Evolutionary conservation across 805 yeast genomes (phyloP).

Genomic region (Metschnikowia reukaufii): DNA sequence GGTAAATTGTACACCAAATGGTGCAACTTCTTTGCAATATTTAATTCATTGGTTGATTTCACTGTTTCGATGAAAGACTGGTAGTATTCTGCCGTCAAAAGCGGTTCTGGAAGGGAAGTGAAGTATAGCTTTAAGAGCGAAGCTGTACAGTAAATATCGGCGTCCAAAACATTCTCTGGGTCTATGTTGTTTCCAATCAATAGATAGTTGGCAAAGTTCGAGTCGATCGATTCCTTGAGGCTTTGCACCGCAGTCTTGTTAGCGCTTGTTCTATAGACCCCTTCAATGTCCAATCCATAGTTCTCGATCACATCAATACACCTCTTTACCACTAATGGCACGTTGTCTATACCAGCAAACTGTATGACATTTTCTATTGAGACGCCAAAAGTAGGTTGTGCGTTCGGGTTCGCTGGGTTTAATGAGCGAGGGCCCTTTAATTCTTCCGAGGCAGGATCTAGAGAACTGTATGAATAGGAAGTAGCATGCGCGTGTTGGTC

Average conservation of each 20-base stretch:
- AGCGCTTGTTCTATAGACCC: slow-evolving; percentile 86
- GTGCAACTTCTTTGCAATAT: slow-evolving; percentile 74
- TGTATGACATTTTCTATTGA: slow-evolving; percentile 76
- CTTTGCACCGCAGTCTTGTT: slow-evolving; percentile 72
- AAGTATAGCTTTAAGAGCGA: slow-evolving; percentile 83
- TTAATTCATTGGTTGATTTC: slow-evolving; percentile 44
- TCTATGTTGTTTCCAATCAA: slow-evolving; percentile 43
- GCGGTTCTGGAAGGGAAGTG: slow-evolving; percentile 81
- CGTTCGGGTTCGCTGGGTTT: slow-evolving; percentile 16
- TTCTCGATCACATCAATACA: slow-evolving; percentile 85
- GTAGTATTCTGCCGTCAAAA: slow-evolving; percentile 65
- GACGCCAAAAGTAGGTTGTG: slow-evolving; percentile 70
- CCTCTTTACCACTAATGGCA: slow-evolving; percentile 85
- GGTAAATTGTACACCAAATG: slow-evolving; percentile 86
- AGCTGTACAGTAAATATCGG: slow-evolving; percentile 86
- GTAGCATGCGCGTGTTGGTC: slow-evolving; percentile 8
- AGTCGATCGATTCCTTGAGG: slow-evolving; percentile 67
- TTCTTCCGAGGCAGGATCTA: slow-evolving; percentile 39
- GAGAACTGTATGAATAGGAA: slow-evolving; percentile 22
- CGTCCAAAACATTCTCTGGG: slow-evolving; percentile 55
- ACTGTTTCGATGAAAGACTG: slow-evolving; percentile 68
- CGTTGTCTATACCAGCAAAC: slow-evolving; percentile 81
- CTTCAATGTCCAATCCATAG: slow-evolving; percentile 83
- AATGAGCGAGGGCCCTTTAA: slow-evolving; percentile 37
- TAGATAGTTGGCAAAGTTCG: slow-evolving; percentile 65